phyloP scores from a whole-genome alignment of 192 early-diverging fungal species.

The Obelidium mucronatum region DNA sequence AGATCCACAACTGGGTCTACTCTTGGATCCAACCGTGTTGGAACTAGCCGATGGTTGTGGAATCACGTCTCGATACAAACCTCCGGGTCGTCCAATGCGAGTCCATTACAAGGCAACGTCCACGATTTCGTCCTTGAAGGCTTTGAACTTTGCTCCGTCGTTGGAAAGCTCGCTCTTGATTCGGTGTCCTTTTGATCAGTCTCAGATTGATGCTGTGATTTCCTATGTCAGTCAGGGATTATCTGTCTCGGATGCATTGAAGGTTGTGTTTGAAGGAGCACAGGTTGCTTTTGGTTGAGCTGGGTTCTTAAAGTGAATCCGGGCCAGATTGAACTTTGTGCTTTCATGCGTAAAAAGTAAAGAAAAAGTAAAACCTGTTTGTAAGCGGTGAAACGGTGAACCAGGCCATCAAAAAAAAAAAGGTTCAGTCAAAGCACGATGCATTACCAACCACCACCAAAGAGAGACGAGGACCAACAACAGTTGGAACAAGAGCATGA shows the following conservation, averaged over 20 bases:
- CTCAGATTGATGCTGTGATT: constrained; percentile 15
- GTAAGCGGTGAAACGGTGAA: too few relatives aligned
- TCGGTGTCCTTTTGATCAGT: constrained; percentile 24
- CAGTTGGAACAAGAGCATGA: too few relatives aligned
- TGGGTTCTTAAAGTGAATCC: too few relatives aligned
- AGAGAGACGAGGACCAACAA: too few relatives aligned
- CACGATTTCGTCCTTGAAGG: neutral
- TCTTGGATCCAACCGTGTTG: constrained; percentile 22
- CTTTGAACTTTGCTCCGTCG: constrained; percentile 1
- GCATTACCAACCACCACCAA: too few relatives aligned
- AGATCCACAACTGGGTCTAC: constrained; percentile 17
- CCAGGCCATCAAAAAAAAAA: too few relatives aligned
- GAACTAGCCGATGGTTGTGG: constrained; percentile 25
- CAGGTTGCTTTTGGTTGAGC: neutral
- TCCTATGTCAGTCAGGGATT: neutral
- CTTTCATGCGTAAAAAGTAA: too few relatives aligned
- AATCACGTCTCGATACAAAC: constrained; percentile 14
- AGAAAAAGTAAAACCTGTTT: too few relatives aligned
- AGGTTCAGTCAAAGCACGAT: too few relatives aligned
- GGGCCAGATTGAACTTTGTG: too few relatives aligned
- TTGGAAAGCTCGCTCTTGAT: constrained; percentile 2
- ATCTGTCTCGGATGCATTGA: constrained; percentile 9
- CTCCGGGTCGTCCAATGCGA: neutral
- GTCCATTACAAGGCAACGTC: constrained; percentile 11
- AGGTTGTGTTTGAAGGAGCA: constrained; percentile 11